Evolutionary conservation across 495 filamentous ascomycete species (phyloP).

Genomic region (Penicillium alfredii): DNA sequence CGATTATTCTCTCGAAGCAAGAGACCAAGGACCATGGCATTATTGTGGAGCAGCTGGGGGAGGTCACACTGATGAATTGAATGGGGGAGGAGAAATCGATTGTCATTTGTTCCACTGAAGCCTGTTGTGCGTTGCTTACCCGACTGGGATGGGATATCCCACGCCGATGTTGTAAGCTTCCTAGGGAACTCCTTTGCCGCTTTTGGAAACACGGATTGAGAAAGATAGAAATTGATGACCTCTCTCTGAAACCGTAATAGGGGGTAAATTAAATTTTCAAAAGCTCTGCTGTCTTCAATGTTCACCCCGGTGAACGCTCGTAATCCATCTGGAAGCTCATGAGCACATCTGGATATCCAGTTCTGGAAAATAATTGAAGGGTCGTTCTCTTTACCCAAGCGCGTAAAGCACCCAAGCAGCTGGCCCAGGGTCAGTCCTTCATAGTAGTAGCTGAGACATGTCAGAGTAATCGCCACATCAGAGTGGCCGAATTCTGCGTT

Average conservation of each 20-base stretch:
- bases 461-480: too few relatives aligned
- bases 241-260: slow-evolving; percentile 40
- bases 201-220: slow-evolving; percentile 52
- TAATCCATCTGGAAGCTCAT: slow-evolving; percentile 30
- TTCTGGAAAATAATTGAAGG: slow-evolving; percentile 43
- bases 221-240: slow-evolving; percentile 53
- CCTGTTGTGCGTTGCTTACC: slow-evolving; percentile 49
- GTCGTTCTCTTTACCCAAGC: slow-evolving; percentile 48
- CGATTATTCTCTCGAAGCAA: slow-evolving; percentile 50
- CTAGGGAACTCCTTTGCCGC: slow-evolving; percentile 53
- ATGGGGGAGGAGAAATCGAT: slow-evolving; percentile 47
- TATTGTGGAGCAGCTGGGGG: not conserved
- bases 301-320: slow-evolving; percentile 49
- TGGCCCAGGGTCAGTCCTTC: slow-evolving; percentile 47
- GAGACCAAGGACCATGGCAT: slow-evolving; percentile 45
- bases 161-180: slow-evolving; percentile 58
- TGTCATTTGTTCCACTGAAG: slow-evolving; percentile 66
- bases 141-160: slow-evolving; percentile 46
- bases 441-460: slow-evolving; percentile 62
- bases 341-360: slow-evolving; percentile 37
- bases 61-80: slow-evolving; percentile 35
- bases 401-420: slow-evolving; percentile 38
- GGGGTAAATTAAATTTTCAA: slow-evolving; percentile 40
- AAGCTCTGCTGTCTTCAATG: slow-evolving; percentile 40
- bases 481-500: slow-evolving; percentile 64